A percentile compares a stretch with the other conserved stretches of the same genome.
Evolutionary conservation across 2,329 filamentous ascomycete species (phyloP).

Genomic region (Colletotrichum destructivum): DNA sequence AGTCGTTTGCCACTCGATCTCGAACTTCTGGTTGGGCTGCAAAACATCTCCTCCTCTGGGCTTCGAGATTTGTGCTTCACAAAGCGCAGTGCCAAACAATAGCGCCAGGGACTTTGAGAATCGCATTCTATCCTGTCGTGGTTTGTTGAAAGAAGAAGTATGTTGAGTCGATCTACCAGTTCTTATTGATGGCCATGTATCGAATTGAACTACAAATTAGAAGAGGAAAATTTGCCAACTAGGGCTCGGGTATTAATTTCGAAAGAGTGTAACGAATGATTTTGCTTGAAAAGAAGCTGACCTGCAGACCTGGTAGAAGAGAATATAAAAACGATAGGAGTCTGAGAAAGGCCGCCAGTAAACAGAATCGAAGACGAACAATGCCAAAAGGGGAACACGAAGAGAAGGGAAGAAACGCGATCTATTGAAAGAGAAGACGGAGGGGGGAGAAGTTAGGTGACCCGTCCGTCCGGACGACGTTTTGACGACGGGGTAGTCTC

Average conservation of each 20-base stretch:
- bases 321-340: conserved; percentile 30
- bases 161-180: neutral
- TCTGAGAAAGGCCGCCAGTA: conserved; percentile 26
- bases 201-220: conserved; percentile 22
- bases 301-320: conserved; percentile 38
- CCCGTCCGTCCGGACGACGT: conserved; percentile 9
- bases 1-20: conserved; percentile 44
- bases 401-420: conserved; percentile 25
- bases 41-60: conserved; percentile 32
- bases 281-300: conserved; percentile 29
- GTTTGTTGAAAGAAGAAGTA: neutral
- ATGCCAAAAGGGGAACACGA: conserved; percentile 28
- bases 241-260: conserved; percentile 33
- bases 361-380: conserved; percentile 36
- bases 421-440: conserved; percentile 25
- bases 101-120: conserved; percentile 35
- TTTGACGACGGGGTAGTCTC: conserved; percentile 27
- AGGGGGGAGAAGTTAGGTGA: conserved; percentile 20
- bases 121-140: conserved; percentile 27
- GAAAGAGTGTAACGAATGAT: conserved; percentile 26
- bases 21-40: conserved; percentile 38
- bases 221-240: conserved; percentile 26
- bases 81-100: conserved; percentile 30
- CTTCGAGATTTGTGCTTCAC: conserved; percentile 42
- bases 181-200: neutral